Evolutionary conservation across 2,329 filamentous ascomycete genomes (phyloP), one percentile per base, ranked within the genome.

Genomic region (Nakataea oryzae): DNA sequence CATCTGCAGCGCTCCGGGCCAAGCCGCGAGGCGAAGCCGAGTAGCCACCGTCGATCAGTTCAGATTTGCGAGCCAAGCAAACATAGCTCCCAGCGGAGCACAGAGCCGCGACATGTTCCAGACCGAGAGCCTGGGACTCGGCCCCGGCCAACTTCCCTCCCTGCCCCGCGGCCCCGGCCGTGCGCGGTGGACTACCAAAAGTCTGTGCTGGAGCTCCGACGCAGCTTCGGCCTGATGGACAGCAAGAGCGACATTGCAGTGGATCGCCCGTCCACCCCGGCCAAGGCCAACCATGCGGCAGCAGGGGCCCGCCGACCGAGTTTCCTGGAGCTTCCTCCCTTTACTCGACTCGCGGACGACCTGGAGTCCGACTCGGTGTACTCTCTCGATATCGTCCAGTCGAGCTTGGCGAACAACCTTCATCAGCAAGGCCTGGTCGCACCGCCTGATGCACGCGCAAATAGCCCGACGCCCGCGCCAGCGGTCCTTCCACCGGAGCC

Each of bases 211-310:
- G 54, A 61, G 14, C 54, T 57, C 32, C 55, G 60, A 14, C 60
- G 60, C 32, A 61, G 54, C 54, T 61, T 61, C 34, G 60, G 54
- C 14, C 54, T 61, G 1, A 29, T 32, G 27, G 56, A 34, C 28
- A 29, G 29, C 21, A 14, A 30, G 28, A 55, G 60, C 55, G 54
- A 26, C n/a, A 11, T 57, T 26, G 54, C n/a, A 4, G 26, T 56
- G 21, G 54, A 11, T 28, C 59, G 29, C n/a, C 59, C 32, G 7
- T 50, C 54, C 30, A 41, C 28, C 17, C 54, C 59, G n/a, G 30
- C n/a, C 50, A 17, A n/a, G 7, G 12, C 58, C 17, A n/a, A n/a
- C 21, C 17, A n/a, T 21, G 54, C 7, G 58, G 26, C 27, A 56
- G 29, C 50, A 54, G 34, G 54, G 29, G n/a, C 26, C 54, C 54